These are phyloP conservation scores for Ceratocystis diversiconidia DNA, from an alignment of 2,329 filamentous ascomycete species.

Conservation along the genomic window DNA sequence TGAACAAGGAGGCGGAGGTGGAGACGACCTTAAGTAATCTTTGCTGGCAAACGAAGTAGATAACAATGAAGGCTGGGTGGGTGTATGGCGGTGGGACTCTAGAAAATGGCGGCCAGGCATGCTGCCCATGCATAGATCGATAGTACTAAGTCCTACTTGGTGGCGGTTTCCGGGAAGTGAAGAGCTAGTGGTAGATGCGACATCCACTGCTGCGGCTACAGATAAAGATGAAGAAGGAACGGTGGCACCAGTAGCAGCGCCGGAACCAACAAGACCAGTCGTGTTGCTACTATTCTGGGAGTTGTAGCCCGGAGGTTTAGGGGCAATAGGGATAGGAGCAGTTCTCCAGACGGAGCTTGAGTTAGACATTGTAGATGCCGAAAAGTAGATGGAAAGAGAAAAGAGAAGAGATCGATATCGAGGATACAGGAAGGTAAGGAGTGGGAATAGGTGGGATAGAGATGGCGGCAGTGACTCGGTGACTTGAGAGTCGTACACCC, in stretches of 20 bases:
- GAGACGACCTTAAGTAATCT: slow-evolving; percentile 21
- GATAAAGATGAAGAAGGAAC: not conserved
- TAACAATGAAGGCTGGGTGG: not conserved
- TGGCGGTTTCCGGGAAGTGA: slow-evolving; percentile 22
- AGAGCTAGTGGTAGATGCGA: slow-evolving; percentile 3
- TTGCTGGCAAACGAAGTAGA: slow-evolving; percentile 34
- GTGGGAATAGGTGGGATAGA: too few relatives aligned
- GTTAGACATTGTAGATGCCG: slow-evolving; percentile 34
- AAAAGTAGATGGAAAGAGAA: too few relatives aligned
- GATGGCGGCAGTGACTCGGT: too few relatives aligned
- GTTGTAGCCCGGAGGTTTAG: slow-evolving; percentile 36
- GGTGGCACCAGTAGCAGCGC: slow-evolving; percentile 21
- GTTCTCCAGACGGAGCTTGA: slow-evolving; percentile 42
- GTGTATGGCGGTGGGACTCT: slow-evolving; percentile 9
- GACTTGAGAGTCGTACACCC: not conserved
- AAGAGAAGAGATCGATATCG: not conserved
- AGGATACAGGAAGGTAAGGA: not conserved
- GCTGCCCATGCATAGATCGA: slow-evolving; percentile 37
- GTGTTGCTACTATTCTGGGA: not conserved
- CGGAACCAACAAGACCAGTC: slow-evolving; percentile 24
- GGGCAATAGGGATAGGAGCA: slow-evolving; percentile 52
- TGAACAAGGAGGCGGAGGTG: slow-evolving; percentile 41
- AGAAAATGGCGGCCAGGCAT: slow-evolving; percentile 24
- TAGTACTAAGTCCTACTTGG: slow-evolving; percentile 34
- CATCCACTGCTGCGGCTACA: not conserved